phyloP scores from a whole-genome alignment of 768 basidiomycete genomes.

The Pluteus cervinus region DNA sequence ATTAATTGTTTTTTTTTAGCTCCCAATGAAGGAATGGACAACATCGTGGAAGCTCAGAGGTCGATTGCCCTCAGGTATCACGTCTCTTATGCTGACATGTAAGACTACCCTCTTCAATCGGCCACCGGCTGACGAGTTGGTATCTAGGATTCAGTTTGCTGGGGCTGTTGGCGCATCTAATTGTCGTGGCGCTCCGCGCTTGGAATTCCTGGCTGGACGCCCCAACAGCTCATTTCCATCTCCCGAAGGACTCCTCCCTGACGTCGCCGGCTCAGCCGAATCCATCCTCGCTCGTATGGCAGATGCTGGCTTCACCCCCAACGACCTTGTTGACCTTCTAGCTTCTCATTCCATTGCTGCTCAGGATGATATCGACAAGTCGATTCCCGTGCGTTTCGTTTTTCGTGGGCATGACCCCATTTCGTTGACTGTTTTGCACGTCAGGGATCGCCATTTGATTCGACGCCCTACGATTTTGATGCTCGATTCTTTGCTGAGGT shows the following conservation, averaged over 20 bases:
- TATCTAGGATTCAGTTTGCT: constrained; percentile 27
- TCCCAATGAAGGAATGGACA: constrained; percentile 22
- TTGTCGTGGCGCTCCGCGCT: constrained; percentile 32
- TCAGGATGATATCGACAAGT: constrained; percentile 15
- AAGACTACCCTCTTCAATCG: not conserved
- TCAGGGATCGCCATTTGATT: constrained; percentile 22
- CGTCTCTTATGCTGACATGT: constrained; percentile 33
- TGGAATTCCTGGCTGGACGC: constrained; percentile 33
- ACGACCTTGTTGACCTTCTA: constrained; percentile 28
- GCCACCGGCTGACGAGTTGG: not conserved
- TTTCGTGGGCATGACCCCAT: constrained; percentile 3
- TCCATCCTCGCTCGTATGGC: constrained; percentile 22
- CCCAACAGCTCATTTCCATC: constrained; percentile 19
- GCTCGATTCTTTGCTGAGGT: constrained; percentile 25
- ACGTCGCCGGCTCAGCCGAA: constrained; percentile 22
- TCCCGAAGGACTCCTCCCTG: constrained; percentile 25
- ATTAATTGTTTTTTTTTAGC: constrained; percentile 7
- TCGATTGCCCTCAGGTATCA: constrained; percentile 22
- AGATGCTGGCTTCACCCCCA: constrained; percentile 26
- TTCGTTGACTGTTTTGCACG: constrained; percentile 6
- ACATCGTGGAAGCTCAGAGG: constrained; percentile 22
- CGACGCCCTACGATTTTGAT: constrained; percentile 24
- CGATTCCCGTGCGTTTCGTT: constrained; percentile 13
- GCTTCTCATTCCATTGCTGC: constrained; percentile 22
- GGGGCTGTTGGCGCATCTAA: constrained; percentile 28